Evolutionary conservation across 257 asterid species (phyloP), one percentile per base, ranked within the genome.

Genomic region (Solanum appendiculatum): DNA sequence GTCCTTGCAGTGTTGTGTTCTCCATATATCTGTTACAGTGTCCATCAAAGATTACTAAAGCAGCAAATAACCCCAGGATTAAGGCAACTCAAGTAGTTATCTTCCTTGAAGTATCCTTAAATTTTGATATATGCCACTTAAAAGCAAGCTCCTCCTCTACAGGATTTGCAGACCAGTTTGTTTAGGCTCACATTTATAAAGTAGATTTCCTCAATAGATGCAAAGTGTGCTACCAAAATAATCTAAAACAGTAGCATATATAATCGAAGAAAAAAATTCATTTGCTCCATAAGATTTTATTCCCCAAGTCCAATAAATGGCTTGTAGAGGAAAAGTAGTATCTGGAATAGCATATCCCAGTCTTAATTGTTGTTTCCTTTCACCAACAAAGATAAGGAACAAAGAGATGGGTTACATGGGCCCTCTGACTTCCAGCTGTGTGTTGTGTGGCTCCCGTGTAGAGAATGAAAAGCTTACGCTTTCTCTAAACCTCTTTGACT

Each of bases 21-120:
- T 91, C 96, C 99, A 96, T 94, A 82, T 87, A 74, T 86, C 99
- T 96, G 95, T 39, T 82, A 88, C 40, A 86, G 25, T 63, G 69
- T 42, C 27, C 68, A 70, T 78, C 20, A 86, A 56, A 82, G 33
- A 86, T 89, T 72, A 88, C 56, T 87, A 56, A 33, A 85, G 34
- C 23, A 78, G 70, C n/a, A 46, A 64, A 78, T 27, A 58, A 84
- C 60, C 75, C 36, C 58, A 37, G 58, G 21, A 84, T 63, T 27
- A 36, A 84, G 56, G 27, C 1, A 25, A 63, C 36, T 84, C 58
- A 37, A 68, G 54, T 64, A 23, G 63, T 39, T 5, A 39, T 42
- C 58, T 37, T 42, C 56, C 33, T 56, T 29, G 54, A 84, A 84
- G 12, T 40, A 83, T 34, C 37, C 15, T 12, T 83, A 63, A 33